phyloP scores from a whole-genome alignment of 345 rosid species.

The Odontarrhena argentea region DNA sequence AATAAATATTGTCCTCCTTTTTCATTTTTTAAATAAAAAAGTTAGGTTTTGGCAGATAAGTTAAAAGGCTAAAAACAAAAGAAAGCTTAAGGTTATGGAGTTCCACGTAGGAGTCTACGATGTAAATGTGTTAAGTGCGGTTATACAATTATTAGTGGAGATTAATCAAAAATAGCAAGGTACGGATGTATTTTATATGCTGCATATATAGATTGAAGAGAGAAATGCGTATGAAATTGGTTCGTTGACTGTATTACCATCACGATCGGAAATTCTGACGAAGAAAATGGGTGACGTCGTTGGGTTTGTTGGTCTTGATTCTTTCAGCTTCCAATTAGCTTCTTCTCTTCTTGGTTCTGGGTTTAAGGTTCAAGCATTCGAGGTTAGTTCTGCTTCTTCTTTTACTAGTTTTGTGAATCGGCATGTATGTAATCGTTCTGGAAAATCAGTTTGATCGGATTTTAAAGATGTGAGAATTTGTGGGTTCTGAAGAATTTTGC shows the following conservation, averaged over 20 bases:
- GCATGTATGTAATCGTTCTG: neutral
- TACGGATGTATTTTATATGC: neutral
- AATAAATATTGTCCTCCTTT: neutral
- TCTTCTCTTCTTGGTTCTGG: conserved; percentile 68
- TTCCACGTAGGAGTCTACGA: conserved; percentile 33
- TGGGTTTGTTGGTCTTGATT: conserved; percentile 78
- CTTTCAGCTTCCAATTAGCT: conserved; percentile 70
- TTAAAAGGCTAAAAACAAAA: conserved; percentile 4
- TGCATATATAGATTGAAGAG: neutral
- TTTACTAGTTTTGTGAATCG: neutral
- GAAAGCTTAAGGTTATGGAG: conserved; percentile 25
- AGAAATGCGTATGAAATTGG: conserved; percentile 28
- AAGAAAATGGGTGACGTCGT: conserved; percentile 45
- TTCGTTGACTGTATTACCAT: conserved; percentile 19
- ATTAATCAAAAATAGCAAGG: neutral
- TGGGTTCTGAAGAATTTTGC: neutral
- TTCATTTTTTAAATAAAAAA: neutral
- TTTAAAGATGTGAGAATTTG: neutral
- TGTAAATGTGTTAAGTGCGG: too few relatives aligned
- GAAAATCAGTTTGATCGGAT: neutral
- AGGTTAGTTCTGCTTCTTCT: conserved; percentile 45
- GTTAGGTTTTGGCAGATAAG: conserved; percentile 23
- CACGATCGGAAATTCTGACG: conserved; percentile 1
- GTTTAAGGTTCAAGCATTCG: conserved; percentile 66
- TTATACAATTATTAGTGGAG: neutral